Evolutionary conservation across 2,329 filamentous ascomycete genomes (phyloP), one percentile per base, ranked within the genome.

Genomic region (Gyromitra esculenta): DNA sequence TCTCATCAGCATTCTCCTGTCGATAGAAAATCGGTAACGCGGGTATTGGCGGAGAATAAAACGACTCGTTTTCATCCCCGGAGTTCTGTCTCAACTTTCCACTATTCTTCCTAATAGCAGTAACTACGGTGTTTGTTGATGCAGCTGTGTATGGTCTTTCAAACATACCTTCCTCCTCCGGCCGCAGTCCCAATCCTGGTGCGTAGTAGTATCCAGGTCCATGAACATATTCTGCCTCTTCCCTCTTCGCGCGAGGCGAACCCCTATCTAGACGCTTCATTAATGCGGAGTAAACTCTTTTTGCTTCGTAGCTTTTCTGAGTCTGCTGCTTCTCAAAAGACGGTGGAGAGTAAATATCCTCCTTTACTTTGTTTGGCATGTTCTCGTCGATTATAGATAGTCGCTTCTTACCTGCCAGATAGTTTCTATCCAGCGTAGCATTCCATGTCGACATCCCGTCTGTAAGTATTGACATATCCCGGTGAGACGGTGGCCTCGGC

Each of bases 311-410:
- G 7, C 57, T 75, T 54, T 69, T 66, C 67, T 77, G 62, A n/a
- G 60, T 72, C 37, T 69, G 60, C 18, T 73, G 62, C 35, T 59
- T 48, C 31, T 59, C 66, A 54, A 50, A 37, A 8, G 69, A 35
- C 45, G 76, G 73, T 25, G 73, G 67, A 13, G 62, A 66, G 18
- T 74, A 79, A 48, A 78, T 66, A 73, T 62, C 62, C 9, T 65
- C 64, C 52, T 65, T 77, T 18, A 77, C 60, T 43, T 54, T 72
- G 52, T 62, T 60, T 25, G 72, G 71, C 5, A 63, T 59, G 13
- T 77, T 77, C 57, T 77, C 75, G 9, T 77, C 75, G 25, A 77
- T 77, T 9, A 77, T 77, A 35, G 75, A 77, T n/a, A 77, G 66
- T 35, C 75, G 72, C 18, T 77, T 75, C 45, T 76, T 77, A 63